phyloP scores from a whole-genome alignment of 148 eudicot species.

The Fagopyrum tataricum region DNA sequence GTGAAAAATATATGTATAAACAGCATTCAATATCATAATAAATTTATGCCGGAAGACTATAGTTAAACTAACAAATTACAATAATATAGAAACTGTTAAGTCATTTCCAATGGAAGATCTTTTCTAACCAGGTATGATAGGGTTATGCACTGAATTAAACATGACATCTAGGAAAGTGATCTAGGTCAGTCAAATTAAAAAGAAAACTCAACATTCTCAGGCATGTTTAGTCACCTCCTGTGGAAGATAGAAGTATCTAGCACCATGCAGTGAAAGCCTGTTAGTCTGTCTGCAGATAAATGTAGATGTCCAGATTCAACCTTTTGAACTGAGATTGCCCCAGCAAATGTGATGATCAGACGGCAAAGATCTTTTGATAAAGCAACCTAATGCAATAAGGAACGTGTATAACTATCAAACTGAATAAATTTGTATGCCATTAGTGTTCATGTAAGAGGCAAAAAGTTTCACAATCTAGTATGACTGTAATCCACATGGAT shows the following conservation, averaged over 20 bases:
- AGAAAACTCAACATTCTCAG: neutral
- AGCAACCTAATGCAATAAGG: constrained; percentile 47
- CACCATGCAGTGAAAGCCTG: constrained; percentile 66
- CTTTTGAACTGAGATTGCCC: constrained; percentile 34
- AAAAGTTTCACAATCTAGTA: neutral
- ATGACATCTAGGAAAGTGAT: neutral
- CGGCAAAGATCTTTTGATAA: constrained; percentile 86
- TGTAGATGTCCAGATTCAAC: constrained; percentile 25
- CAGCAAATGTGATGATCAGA: constrained; percentile 61
- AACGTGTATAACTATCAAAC: neutral
- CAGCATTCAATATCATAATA: neutral
- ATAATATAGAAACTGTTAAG: neutral
- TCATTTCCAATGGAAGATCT: neutral
- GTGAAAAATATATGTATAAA: neutral
- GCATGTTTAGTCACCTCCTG: constrained; percentile 56
- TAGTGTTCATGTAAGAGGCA: neutral
- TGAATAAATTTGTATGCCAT: neutral
- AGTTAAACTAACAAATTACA: neutral
- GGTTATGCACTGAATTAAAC: neutral
- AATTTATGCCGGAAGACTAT: neutral
- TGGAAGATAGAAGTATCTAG: constrained; percentile 75
- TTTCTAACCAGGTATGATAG: neutral
- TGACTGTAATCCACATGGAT: neutral
- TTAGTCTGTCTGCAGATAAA: constrained; percentile 25
- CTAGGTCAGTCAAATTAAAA: neutral